Percentiles rank a stretch among this genome's conserved stretches.
Evolutionary conservation across 768 basidiomycete genomes (phyloP).

Genomic region (Rhizopogon rudus): DNA sequence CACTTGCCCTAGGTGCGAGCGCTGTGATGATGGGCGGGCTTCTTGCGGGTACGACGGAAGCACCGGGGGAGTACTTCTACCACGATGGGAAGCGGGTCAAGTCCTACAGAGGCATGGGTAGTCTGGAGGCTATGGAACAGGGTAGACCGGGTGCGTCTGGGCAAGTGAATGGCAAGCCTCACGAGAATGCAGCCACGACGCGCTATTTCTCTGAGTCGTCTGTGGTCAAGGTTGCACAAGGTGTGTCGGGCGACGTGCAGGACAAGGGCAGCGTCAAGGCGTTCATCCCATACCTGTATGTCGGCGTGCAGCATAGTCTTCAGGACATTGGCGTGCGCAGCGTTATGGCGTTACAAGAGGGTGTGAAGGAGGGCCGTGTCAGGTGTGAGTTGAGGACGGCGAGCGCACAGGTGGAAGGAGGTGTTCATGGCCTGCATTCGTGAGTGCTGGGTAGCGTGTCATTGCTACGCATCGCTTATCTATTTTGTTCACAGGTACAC

Average conservation of each 20-base stretch:
- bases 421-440: conserved; percentile 94
- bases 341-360: conserved; percentile 60
- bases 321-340: conserved; percentile 87
- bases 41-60: conserved; percentile 93
- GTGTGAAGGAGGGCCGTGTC: conserved; percentile 61
- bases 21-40: conserved; percentile 99
- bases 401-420: conserved; percentile 93
- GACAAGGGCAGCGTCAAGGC: conserved; percentile 95
- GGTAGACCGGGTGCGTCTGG: conserved; percentile 39
- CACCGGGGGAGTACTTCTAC: conserved; percentile 98
- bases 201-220: conserved; percentile 58
- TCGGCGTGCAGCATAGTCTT: conserved; percentile 87
- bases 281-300: conserved; percentile 82
- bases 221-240: conserved; percentile 93
- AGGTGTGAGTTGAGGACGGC: conserved; percentile 92
- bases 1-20: conserved; percentile 86
- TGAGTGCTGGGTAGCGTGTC: conserved; percentile 40
- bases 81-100: conserved; percentile 99
- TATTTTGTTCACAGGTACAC: conserved; percentile 39
- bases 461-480: background rate
- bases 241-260: conserved; percentile 93
- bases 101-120: conserved; percentile 98
- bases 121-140: conserved; percentile 89
- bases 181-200: conserved; percentile 93
- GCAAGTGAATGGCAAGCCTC: conserved; percentile 20